Base-by-base conservation (phyloP, 192 early-diverging fungal species). In the Coemansia sp. region DNA sequence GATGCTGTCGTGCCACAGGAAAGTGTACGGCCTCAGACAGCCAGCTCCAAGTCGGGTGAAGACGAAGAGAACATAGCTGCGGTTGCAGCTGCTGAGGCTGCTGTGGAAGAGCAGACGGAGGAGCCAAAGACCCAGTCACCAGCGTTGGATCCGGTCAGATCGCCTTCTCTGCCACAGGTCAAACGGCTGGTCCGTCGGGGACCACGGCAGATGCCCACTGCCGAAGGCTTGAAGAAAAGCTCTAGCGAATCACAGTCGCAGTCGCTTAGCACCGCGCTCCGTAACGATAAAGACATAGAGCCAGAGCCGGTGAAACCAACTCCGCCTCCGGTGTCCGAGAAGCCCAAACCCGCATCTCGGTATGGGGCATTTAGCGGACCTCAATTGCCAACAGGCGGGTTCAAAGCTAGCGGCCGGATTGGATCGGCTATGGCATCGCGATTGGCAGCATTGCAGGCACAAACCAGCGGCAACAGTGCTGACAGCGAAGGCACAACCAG, bases 381-480 rank as follows among this genome's bases (percentile, higher is more conserved):
- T 2, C 74, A 67, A 35, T 57, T 78, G 26, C 74, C 74, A 0
- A 50, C 60, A 0, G 69, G 74, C 36, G 74, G 74, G 12, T 78
- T 78, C 60, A 70, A 66, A 68, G 56, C 74, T 44, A 71, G 53
- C 33, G 65, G 68, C 4, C 63, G 69, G 8, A 52, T 78, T 4
- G 74, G 64, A 0, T 78, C 74, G 1, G 74, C 68, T 12, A 78
- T 78, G 74, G 74, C 74, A 0, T 66, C 63, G 55, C 63, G 74
- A 11, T 50, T 78, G 60, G 74, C 74, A 19, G 74, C 74, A 6
- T 44, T 78, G 45, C 74, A 78, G 58, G 68, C 68, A 6, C 68
- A 60, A 2, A 61, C 69, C 8, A 58, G 53, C 19, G 63, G 68
- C 16, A 67, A 46, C 14, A 58, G 47, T 15, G 69, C 51, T 11